phyloP scores from a whole-genome alignment of 257 asterid species.

The Capsicum baccatum region DNA sequence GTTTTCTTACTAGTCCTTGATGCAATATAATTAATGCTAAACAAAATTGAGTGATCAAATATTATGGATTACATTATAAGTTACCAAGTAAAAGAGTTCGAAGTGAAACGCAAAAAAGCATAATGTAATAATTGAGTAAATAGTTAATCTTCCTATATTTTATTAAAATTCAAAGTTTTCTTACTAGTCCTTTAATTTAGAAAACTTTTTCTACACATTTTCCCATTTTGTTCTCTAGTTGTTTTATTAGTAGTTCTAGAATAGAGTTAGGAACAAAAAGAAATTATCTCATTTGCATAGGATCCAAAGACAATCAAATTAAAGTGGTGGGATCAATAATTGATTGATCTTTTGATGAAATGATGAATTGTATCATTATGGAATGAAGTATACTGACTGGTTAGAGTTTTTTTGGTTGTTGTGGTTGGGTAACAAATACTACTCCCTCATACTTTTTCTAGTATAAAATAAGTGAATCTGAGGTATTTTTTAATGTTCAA shows the following conservation, averaged over 20 bases:
- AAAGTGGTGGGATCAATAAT: constrained; percentile 59
- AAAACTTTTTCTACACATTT: not conserved
- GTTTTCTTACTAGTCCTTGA: not conserved
- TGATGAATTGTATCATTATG: constrained; percentile 26
- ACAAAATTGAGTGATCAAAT: no score
- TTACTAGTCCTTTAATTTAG: not conserved
- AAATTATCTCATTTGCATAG: constrained; percentile 43
- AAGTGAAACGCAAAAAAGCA: no score
- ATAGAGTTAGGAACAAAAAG: constrained; percentile 28
- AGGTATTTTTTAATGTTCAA: no score
- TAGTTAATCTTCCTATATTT: not conserved
- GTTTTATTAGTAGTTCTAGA: constrained; percentile 29
- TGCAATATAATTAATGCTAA: no score
- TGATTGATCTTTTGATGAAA: constrained; percentile 14
- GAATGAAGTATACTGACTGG: constrained; percentile 26
- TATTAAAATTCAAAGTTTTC: not conserved
- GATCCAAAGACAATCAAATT: constrained; percentile 55
- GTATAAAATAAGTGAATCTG: no score
- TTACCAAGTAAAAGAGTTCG: no score
- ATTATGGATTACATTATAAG: no score
- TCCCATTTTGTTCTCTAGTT: not conserved
- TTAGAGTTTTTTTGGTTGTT: not conserved
- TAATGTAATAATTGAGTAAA: not conserved
- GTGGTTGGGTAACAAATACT: not conserved
- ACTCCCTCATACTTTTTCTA: no score